A percentile compares a stretch with the other conserved stretches of the same genome.
Evolutionary conservation across 805 yeast genomes (phyloP).

Genomic region (Cyberlindnera xishuangbannaensis): DNA sequence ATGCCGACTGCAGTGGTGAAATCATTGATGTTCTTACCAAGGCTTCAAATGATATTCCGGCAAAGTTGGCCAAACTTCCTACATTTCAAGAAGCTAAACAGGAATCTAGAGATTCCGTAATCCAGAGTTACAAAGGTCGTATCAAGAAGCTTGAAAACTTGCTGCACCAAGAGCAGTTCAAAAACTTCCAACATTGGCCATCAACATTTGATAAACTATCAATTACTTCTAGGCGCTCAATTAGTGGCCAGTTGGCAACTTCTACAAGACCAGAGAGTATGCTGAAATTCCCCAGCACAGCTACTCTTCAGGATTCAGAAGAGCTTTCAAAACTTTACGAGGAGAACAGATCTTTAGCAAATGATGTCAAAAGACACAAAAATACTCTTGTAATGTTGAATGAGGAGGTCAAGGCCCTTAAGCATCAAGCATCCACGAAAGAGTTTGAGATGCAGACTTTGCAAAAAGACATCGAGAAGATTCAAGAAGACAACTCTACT

Average conservation of each 20-base stretch:
- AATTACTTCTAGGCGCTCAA: slow-evolving; percentile 9
- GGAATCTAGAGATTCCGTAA: slow-evolving; percentile 28
- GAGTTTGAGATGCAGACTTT: slow-evolving; percentile 14
- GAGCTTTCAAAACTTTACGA: slow-evolving; percentile 7
- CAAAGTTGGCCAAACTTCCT: slow-evolving; percentile 20
- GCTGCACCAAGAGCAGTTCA: slow-evolving; percentile 66
- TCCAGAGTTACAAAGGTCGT: slow-evolving; percentile 62
- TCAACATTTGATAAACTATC: slow-evolving; percentile 19
- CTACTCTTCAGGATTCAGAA: slow-evolving; percentile 5
- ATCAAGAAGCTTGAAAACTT: slow-evolving; percentile 73
- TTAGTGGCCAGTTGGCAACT: slow-evolving; percentile 7
- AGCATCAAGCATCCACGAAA: slow-evolving; percentile 9
- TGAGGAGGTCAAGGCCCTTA: slow-evolving; percentile 15
- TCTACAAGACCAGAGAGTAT: slow-evolving; percentile 5
- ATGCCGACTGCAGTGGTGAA: slow-evolving; percentile 26
- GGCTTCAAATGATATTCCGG: slow-evolving; percentile 30
- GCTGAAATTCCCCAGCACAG: not conserved
- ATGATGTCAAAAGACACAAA: slow-evolving; percentile 10
- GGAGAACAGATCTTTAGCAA: slow-evolving; percentile 11
- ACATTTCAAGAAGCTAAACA: slow-evolving; percentile 2
- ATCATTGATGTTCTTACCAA: slow-evolving; percentile 31
- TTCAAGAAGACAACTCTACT: slow-evolving; percentile 7
- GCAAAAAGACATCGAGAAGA: slow-evolving; percentile 4
- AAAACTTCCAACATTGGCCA: slow-evolving; percentile 43
- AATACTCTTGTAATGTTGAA: slow-evolving; percentile 9